Evolutionary conservation across 176 grass and related monocot genomes (phyloP), one percentile per base, ranked within the genome.

Genomic region (Stipa capillata): DNA sequence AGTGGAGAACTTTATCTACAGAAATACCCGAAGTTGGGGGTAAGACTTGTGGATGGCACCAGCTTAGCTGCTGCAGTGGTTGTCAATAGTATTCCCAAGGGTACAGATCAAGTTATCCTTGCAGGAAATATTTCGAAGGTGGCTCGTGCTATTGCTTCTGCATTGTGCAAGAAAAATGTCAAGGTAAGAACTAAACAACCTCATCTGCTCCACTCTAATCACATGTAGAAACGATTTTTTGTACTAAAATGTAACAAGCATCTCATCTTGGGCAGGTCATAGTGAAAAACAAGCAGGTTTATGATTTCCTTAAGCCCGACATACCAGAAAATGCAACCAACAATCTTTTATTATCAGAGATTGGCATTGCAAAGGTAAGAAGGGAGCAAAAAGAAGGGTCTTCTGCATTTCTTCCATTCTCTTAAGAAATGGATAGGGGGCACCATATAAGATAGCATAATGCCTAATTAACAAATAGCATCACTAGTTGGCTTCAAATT

Each of bases 41-140:
- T 92, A 65, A 92, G 82, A 81, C 85, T 97, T 36, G 95, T 97
- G 33, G 95, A 97, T 77, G 95, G 91, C 63, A 97, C 85, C 73
- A 87, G 92, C 77, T 83, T 97, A 89, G 95, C 91, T 69, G 83
- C 91, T 61, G 91, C 89, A 2, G 87, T 97, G 47, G 89, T 92
- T 73, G 24, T 97, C 71, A 77, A 88, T 1, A 81, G 36, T 27
- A 77, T 97, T 41, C 89, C 95, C 40, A 48, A 45, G 41, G 85
- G 90, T 32, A 94, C 79, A 86, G 69, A 73, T 58, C 87, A 83
- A 87, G 80, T 94, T 23, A 7, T 94, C 66, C 77, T 97, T 4
- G 72, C 36, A 27, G 95, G 95, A 86, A 79, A 81, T 52, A 42
- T 92, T 71, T 89, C 92, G 1, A 92, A 94, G 74, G 92, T 94